phyloP scores from a whole-genome alignment of 1,284 basidiomycete species.

The Cutaneotrichosporon dermatis region DNA sequence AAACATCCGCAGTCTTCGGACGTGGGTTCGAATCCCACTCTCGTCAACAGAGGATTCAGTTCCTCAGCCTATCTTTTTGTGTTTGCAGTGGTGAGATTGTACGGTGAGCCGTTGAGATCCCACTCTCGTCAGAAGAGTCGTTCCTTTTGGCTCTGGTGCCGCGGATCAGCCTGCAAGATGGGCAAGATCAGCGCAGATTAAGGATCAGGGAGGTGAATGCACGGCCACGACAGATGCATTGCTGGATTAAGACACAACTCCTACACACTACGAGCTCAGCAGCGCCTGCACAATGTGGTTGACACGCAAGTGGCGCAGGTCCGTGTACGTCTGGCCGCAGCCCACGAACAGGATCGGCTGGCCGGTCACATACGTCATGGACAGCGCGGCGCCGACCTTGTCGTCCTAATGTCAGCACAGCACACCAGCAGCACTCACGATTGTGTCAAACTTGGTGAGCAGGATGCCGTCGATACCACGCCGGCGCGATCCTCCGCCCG shows the following conservation, averaged over 20 bases:
- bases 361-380: constrained; percentile 96
- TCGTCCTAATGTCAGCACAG: constrained; percentile 29
- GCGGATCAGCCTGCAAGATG: too few species aligned
- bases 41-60: constrained; percentile 12
- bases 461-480: constrained; percentile 95
- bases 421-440: constrained; percentile 47
- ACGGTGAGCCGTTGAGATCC: not conserved
- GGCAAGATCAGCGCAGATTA: too few species aligned
- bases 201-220: too few species aligned
- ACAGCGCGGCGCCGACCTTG: constrained; percentile 88
- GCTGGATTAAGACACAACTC: not conserved
- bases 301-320: constrained; percentile 80
- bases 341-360: constrained; percentile 95
- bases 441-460: constrained; percentile 95
- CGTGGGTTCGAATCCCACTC: constrained; percentile 47
- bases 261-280: constrained; percentile 41
- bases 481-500: constrained; percentile 41
- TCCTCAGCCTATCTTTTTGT: constrained; percentile 3
- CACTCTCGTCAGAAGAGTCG: too few species aligned
- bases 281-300: constrained; percentile 90
- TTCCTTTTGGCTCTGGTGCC: too few species aligned
- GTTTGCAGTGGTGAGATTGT: not conserved
- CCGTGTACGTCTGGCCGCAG: constrained; percentile 94
- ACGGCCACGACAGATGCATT: too few species aligned
- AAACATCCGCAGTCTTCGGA: constrained; percentile 32